Percentiles rank a stretch among this genome's conserved stretches.
Evolutionary conservation across 305 asterid species (phyloP).

Genomic region (Fraxinus ornus): DNA sequence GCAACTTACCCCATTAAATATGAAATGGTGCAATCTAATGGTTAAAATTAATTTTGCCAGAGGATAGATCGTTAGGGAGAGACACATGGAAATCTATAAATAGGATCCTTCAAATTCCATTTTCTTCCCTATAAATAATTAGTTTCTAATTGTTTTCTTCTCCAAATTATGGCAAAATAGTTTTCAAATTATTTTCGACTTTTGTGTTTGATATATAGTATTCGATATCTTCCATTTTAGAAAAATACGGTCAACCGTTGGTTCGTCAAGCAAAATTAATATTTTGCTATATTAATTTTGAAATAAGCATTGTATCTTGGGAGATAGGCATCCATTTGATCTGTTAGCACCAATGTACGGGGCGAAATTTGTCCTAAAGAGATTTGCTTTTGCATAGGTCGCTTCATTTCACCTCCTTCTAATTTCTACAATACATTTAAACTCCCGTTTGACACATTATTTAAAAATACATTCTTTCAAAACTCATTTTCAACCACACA

Average conservation of each 20-base stretch:
- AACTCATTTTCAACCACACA: too few species aligned
- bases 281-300: neutral
- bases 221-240: neutral
- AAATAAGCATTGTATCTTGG: too few species aligned
- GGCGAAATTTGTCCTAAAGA: neutral
- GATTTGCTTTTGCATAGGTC: neutral
- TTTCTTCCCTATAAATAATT: neutral
- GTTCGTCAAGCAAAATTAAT: neutral
- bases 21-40: neutral
- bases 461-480: too few species aligned
- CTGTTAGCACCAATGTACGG: neutral
- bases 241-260: neutral
- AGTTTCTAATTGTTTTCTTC: neutral
- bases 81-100: neutral
- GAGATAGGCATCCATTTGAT: neutral
- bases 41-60: neutral
- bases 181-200: neutral
- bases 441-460: too few species aligned
- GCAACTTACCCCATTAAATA: neutral
- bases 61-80: neutral
- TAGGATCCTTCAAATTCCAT: neutral
- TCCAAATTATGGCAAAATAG: neutral
- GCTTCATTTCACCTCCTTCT: neutral
- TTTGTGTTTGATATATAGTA: neutral
- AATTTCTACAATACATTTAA: neutral